Base-by-base conservation (phyloP, 2,329 filamentous ascomycete species). In the Pseudomassariella vexata region DNA sequence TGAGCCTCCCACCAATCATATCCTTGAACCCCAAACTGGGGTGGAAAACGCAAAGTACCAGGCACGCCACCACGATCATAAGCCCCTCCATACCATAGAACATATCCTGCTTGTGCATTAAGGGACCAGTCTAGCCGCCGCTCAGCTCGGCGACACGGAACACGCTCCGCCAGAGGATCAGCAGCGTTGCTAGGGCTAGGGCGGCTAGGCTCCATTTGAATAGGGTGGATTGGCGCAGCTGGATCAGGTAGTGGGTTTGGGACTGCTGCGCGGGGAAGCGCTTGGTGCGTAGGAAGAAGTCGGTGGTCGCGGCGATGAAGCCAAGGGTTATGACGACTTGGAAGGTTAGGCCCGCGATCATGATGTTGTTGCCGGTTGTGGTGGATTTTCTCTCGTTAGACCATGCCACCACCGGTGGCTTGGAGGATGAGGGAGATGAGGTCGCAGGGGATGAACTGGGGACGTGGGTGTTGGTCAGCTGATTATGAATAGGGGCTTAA, bases 71-170 rank as follows among this genome's bases (percentile, higher is more conserved):
- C 20, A 63, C 51, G 23, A 75, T 63, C 58, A 74, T 62, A 25
- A 65, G 57, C 26, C 73, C 70, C 60, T 80, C 76, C 32, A 80
- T 66, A 5, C 57, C 68, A 38, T 79, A 65, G 49, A 80, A 79
- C 35, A 73, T 56, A 22, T 57, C 59, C 56, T 80, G 62, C 22
- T 70, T 54, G 20, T 48, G 54, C 50, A 80, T 79, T 44, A 85
- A 53, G 15, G 64, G 54, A 0, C 79, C 78, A 3, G 49, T 55
- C 71, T 77, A 86, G 1, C 81, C 81, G 32, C 71, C 62, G 40
- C 68, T 73, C 41, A 85, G 57, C 64, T 85, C 80, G 1, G 72
- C 73, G 15, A 82, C 72, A 34, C 82, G 70, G 55, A 77, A 85
- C 24, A 77, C 70, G 41, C 71, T 78, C 7, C 82, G 65, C 46